A percentile compares a stretch with the other conserved stretches of the same genome.
These are phyloP conservation scores for Wallemia mellicola DNA, from an alignment of 1,284 basidiomycete species.

Conservation along the genomic window DNA sequence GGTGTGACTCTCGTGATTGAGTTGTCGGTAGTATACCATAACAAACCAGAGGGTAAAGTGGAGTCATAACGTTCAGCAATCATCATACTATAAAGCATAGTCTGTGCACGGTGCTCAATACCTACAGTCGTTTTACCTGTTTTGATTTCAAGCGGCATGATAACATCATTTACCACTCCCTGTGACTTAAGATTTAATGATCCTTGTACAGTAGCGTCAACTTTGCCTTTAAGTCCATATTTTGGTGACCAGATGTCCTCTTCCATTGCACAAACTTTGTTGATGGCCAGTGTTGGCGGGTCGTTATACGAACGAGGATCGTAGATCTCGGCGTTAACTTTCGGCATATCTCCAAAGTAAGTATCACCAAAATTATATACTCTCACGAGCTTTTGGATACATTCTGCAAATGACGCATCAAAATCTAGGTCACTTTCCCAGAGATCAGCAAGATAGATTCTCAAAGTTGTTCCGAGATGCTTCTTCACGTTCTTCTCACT, in stretches of 20 bases:
- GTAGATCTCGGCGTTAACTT: constrained; percentile 32
- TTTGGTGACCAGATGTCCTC: constrained; percentile 93
- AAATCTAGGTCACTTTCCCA: constrained; percentile 21
- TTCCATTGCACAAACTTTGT: constrained; percentile 52
- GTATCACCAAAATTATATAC: constrained; percentile 30
- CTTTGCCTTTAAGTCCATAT: constrained; percentile 80
- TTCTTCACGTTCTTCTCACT: background rate
- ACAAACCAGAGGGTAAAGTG: constrained; percentile 30
- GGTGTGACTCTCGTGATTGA: constrained; percentile 54
- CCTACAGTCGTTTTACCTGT: constrained; percentile 48
- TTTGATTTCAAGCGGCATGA: constrained; percentile 79
- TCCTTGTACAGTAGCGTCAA: constrained; percentile 60
- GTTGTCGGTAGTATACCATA: constrained; percentile 80
- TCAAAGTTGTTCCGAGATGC: constrained; percentile 17
- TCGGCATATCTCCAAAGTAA: constrained; percentile 30
- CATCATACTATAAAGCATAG: constrained; percentile 82
- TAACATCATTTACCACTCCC: constrained; percentile 9
- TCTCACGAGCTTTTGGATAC: constrained; percentile 27
- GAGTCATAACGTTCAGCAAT: constrained; percentile 59
- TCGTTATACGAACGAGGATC: constrained; percentile 29
- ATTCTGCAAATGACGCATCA: constrained; percentile 30
- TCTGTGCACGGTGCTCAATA: constrained; percentile 87
- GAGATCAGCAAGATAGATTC: constrained; percentile 26
- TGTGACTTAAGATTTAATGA: background rate
- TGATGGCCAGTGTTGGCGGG: constrained; percentile 31